Base-by-base conservation (phyloP, 257 asterid species). In the Ilex asprella region DNA sequence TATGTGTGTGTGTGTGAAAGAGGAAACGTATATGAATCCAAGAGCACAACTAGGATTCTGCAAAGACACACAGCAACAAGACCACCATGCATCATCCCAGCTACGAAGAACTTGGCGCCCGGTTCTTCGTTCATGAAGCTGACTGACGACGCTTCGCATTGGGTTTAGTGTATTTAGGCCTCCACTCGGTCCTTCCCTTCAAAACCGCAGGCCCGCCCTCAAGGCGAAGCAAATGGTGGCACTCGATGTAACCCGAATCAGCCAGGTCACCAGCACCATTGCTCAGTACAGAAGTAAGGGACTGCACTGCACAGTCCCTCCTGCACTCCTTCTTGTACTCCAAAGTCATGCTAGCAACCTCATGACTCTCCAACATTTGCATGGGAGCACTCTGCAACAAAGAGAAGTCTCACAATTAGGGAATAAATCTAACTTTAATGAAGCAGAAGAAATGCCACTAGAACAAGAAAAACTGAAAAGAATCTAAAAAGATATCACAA, bases 281-380 rank as follows among this genome's bases (percentile, higher is more conserved):
- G 59, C 68, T 80, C 54, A 78, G 61, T 46, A 92, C 81, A 16
- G 94, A 83, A 29, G 95, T 82, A 39, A 89, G 95, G 73, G 99
- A 93, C 78, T 93, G 88, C 73, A 93, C 81, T 64, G 85, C 87
- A 39, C 95, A 85, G 95, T 93, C 99, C 87, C 83, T 93, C 83
- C 77, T 81, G 78, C 99, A 93, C 70, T 93, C 99, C 84, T 97
- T 87, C 66, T 95, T 74, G 67, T 89, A 93, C 73, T 93, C 99
- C 39, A 93, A 70, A 15, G 92, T 89, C 89, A 89, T 72, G 31
- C 89, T 83, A 39, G 81, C 82, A 12, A 93, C 86, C 81, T 93
- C 99, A 7, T 88, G 93, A 56, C 82, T 83, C 82, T 89, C 99
- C 79, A 93, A 44, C 47, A 93, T 67, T 11, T 82, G 77, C n/a